These are phyloP conservation scores for Mucor circinelloides DNA, from an alignment of 371 early-diverging fungal species.

Conservation along the genomic window DNA sequence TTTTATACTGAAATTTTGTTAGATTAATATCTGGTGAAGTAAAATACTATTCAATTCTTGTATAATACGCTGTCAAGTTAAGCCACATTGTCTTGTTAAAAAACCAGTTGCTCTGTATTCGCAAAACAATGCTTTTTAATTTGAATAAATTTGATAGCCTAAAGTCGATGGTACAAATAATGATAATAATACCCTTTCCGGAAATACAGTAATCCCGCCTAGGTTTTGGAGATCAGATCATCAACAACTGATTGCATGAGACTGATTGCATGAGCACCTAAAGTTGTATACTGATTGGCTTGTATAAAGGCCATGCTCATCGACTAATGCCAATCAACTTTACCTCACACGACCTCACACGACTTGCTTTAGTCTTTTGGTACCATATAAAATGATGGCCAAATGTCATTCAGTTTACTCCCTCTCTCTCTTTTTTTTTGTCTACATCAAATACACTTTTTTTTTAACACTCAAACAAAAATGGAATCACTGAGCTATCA, in stretches of 20 bases:
- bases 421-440: background rate
- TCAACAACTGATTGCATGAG: background rate
- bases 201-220: background rate
- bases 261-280: background rate
- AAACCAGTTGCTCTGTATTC: no score
- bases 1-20: no score
- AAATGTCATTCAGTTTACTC: slow-evolving; percentile 1
- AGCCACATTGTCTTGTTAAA: no score
- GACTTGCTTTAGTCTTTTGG: background rate
- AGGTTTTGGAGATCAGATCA: background rate
- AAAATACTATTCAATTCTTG: no score
- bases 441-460: background rate
- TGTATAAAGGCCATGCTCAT: background rate
- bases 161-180: no score
- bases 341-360: slow-evolving; percentile 36
- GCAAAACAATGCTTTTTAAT: no score
- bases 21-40: no score
- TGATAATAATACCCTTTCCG: no score
- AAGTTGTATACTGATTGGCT: background rate
- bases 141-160: no score
- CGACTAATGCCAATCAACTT: background rate
- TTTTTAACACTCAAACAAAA: no score
- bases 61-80: no score
- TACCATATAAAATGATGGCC: slow-evolving; percentile 17
- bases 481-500: slow-evolving; percentile 10